phyloP scores from a whole-genome alignment of 768 basidiomycete species.

The Amanita jacksonii region DNA sequence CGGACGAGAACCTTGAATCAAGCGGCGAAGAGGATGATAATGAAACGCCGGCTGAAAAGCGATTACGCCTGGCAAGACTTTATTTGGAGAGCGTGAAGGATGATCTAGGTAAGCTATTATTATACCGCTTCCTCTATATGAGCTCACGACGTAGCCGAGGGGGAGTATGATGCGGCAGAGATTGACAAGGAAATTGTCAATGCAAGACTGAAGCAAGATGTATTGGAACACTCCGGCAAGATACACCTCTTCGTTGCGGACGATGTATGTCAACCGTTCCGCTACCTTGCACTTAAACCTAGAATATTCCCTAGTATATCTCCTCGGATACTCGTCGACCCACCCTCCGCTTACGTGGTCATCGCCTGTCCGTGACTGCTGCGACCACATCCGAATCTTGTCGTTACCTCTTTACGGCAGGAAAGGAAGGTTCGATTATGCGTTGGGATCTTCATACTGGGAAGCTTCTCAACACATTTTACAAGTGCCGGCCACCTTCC shows the following conservation, averaged over 20 bases:
- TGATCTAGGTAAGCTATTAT: constrained; percentile 43
- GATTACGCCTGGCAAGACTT: constrained; percentile 81
- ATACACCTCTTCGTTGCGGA: constrained; percentile 76
- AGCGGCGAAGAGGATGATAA: constrained; percentile 80
- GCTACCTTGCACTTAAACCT: background rate
- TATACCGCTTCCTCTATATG: background rate
- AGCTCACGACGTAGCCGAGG: constrained; percentile 45
- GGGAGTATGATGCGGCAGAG: constrained; percentile 92
- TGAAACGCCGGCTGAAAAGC: constrained; percentile 91
- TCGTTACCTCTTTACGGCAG: constrained; percentile 73
- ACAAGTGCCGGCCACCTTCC: constrained; percentile 42
- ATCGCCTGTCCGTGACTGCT: constrained; percentile 73
- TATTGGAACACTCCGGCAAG: constrained; percentile 82
- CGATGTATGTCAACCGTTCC: constrained; percentile 33
- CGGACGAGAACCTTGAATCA: constrained; percentile 37
- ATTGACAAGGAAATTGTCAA: constrained; percentile 91
- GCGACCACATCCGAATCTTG: constrained; percentile 70
- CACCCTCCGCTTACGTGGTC: constrained; percentile 55
- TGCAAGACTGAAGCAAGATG: constrained; percentile 84
- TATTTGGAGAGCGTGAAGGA: constrained; percentile 84
- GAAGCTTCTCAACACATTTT: constrained; percentile 44
- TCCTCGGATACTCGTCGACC: constrained; percentile 32
- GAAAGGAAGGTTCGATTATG: constrained; percentile 85
- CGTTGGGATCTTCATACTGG: constrained; percentile 75
- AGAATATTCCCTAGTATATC: constrained; percentile 38